Percentiles rank a stretch among this genome's conserved stretches.
phyloP scores from a whole-genome alignment of 768 basidiomycete genomes.

The Xerocomellus dryophilus region DNA sequence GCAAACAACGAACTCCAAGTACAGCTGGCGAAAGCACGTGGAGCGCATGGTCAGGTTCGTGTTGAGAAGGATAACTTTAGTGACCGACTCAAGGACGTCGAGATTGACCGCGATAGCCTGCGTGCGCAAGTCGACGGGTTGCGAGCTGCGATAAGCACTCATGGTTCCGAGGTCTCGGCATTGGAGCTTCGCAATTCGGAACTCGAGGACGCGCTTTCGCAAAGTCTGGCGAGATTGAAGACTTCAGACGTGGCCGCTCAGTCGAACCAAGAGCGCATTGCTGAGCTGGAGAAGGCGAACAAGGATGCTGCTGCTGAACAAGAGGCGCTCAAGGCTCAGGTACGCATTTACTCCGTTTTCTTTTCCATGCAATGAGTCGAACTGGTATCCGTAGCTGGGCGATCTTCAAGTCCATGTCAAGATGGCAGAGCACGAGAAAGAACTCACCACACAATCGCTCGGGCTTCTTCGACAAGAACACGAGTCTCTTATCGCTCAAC shows the following conservation, averaged over 20 bases:
- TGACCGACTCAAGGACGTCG: constrained; percentile 58
- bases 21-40: constrained; percentile 73
- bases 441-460: constrained; percentile 50
- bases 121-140: constrained; percentile 54
- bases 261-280: constrained; percentile 55
- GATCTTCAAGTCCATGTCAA: constrained; percentile 57
- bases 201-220: constrained; percentile 69
- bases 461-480: constrained; percentile 55
- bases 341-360: constrained; percentile 30
- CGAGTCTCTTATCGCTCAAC: constrained; percentile 57
- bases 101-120: constrained; percentile 64
- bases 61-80: constrained; percentile 75
- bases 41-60: constrained; percentile 71
- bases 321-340: constrained; percentile 57
- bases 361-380: not conserved
- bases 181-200: constrained; percentile 54
- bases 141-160: constrained; percentile 42
- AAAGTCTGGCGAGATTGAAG: constrained; percentile 69
- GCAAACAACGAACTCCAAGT: constrained; percentile 67
- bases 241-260: constrained; percentile 67
- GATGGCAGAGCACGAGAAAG: constrained; percentile 61
- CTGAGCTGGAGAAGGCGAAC: constrained; percentile 59
- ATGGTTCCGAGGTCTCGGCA: constrained; percentile 43
- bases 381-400: constrained; percentile 45
- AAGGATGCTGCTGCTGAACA: constrained; percentile 56